Evolutionary conservation across 1,284 basidiomycete genomes (phyloP).

Genomic region (Omphalotus olearius): DNA sequence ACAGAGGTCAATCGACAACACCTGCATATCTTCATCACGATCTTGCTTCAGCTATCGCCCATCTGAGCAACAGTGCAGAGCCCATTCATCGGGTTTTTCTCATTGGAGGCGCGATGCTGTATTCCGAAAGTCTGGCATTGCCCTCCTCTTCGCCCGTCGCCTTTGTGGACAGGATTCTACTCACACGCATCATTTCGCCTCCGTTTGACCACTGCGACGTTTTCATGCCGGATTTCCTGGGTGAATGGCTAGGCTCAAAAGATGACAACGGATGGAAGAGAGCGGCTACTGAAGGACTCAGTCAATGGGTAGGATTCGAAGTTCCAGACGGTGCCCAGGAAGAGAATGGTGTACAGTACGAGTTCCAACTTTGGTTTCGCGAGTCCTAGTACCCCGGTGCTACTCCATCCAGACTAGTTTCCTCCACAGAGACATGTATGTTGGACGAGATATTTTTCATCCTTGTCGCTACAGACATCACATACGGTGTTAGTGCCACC

Average conservation of each 20-base stretch:
- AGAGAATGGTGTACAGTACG: constrained; percentile 81
- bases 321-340: constrained; percentile 73
- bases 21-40: constrained; percentile 25
- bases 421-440: neutral
- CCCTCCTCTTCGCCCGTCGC: constrained; percentile 28
- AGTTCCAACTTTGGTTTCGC: constrained; percentile 90
- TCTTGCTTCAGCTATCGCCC: constrained; percentile 24
- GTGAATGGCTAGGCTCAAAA: constrained; percentile 20
- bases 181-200: constrained; percentile 81
- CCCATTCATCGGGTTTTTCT: constrained; percentile 63
- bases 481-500: neutral
- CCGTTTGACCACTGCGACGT: constrained; percentile 82
- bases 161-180: constrained; percentile 74
- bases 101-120: constrained; percentile 89
- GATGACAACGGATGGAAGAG: constrained; percentile 46
- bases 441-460: constrained; percentile 16
- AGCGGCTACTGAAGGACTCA: constrained; percentile 58
- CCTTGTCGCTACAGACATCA: constrained; percentile 55
- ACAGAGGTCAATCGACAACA: constrained; percentile 12
- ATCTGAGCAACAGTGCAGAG: constrained; percentile 15
- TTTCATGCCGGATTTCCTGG: constrained; percentile 76
- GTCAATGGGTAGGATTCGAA: constrained; percentile 75
- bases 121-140: constrained; percentile 61
- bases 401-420: neutral
- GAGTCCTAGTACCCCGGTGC: constrained; percentile 14